Evolutionary conservation across 768 basidiomycete genomes (phyloP).

Genomic region (Tremella mesenterica): DNA sequence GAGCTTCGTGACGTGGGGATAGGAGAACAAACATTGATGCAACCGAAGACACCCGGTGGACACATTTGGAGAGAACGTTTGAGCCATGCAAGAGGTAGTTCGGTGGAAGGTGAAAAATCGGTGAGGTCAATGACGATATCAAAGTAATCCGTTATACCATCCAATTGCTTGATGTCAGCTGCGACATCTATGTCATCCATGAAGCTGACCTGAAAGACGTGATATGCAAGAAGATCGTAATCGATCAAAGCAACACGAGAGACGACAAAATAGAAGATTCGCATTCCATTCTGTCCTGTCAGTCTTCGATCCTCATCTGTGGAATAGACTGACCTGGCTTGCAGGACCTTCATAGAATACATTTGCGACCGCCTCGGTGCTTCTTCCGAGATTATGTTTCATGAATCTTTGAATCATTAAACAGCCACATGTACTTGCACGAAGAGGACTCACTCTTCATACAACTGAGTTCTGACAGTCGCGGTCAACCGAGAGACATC

Average conservation of each 20-base stretch:
- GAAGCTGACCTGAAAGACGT: conserved; percentile 24
- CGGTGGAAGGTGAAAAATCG: conserved; percentile 23
- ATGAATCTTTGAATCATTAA: conserved; percentile 22
- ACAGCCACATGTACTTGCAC: neutral
- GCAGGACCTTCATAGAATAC: conserved; percentile 38
- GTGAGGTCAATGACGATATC: conserved; percentile 36
- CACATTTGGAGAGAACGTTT: conserved; percentile 24
- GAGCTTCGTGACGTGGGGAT: neutral
- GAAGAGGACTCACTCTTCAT: conserved; percentile 30
- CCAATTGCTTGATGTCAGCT: conserved; percentile 19
- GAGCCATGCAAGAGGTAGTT: conserved; percentile 29
- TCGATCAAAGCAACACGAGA: conserved; percentile 23
- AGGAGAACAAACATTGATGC: conserved; percentile 17
- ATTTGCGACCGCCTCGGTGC: conserved; percentile 18
- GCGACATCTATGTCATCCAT: neutral
- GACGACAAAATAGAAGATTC: conserved; percentile 37
- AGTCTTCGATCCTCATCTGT: neutral
- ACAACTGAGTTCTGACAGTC: conserved; percentile 19
- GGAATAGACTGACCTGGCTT: conserved; percentile 24
- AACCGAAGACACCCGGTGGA: conserved; percentile 21
- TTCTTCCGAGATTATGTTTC: conserved; percentile 28
- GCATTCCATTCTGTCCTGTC: conserved; percentile 19
- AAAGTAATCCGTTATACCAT: conserved; percentile 29
- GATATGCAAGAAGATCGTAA: conserved; percentile 33
- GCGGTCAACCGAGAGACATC: conserved; percentile 14